phyloP scores from a whole-genome alignment of 495 filamentous ascomycete species.

The Pseudomonodictys pantanalensis region DNA sequence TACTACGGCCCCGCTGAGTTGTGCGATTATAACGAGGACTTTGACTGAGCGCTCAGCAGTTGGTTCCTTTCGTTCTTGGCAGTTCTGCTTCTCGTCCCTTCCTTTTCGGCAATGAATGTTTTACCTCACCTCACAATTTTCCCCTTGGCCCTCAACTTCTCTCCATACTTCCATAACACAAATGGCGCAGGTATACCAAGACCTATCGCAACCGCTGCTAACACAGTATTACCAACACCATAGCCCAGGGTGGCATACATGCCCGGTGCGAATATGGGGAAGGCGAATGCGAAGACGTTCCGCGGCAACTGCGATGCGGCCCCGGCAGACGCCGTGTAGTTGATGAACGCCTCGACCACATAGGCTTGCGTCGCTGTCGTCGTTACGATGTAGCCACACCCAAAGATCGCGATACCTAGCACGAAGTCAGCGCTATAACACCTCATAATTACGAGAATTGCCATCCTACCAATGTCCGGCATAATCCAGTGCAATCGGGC shows the following conservation, averaged over 20 bases:
- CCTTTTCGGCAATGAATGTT: too few relatives aligned
- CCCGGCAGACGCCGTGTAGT: slow-evolving; percentile 40
- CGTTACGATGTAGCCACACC: slow-evolving; percentile 10
- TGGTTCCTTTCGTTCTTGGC: not conserved
- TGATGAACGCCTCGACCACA: slow-evolving; percentile 41
- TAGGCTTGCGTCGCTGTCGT: slow-evolving; percentile 40
- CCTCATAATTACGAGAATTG: slow-evolving; percentile 38
- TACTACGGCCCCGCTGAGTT: slow-evolving; percentile 14
- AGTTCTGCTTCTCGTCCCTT: too few relatives aligned
- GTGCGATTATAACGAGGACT: not conserved
- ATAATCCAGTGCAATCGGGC: slow-evolving; percentile 48
- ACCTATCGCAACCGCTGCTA: slow-evolving; percentile 19
- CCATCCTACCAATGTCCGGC: slow-evolving; percentile 40
- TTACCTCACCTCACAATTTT: not conserved
- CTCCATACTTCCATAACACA: slow-evolving; percentile 26
- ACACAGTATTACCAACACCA: slow-evolving; percentile 26
- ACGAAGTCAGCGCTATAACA: not conserved
- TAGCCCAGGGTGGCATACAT: slow-evolving; percentile 23
- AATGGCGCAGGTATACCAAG: slow-evolving; percentile 18
- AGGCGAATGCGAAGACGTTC: slow-evolving; percentile 26
- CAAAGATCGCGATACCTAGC: slow-evolving; percentile 7
- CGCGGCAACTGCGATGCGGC: slow-evolving; percentile 36
- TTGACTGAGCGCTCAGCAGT: not conserved
- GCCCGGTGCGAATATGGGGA: slow-evolving; percentile 26
- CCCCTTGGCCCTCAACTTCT: slow-evolving; percentile 13